Conservation (phyloP, 805 yeast species). For the Dipodascus geniculatus region DNA sequence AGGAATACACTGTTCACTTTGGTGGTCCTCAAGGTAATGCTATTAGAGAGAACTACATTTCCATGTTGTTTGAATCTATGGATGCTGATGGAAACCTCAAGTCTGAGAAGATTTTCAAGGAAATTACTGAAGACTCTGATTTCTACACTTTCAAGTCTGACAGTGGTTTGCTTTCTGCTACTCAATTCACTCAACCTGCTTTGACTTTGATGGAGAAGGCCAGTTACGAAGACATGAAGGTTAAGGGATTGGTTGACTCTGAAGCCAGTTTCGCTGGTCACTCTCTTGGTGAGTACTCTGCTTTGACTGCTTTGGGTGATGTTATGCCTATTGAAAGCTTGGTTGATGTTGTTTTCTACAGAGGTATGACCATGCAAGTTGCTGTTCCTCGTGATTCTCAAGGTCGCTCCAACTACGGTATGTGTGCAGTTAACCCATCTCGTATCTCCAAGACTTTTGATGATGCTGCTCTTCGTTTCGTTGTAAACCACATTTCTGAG, state of each 20-base stretch:
- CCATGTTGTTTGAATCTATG: conserved; percentile 96
- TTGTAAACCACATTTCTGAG: conserved; percentile 74
- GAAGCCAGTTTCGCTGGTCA: conserved; percentile 97
- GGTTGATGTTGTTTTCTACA: conserved; percentile 95
- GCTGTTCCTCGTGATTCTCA: conserved; percentile 94
- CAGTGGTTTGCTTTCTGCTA: conserved; percentile 90
- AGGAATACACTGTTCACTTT: conserved; percentile 87
- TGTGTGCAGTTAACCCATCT: conserved; percentile 97
- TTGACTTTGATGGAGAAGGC: conserved; percentile 99
- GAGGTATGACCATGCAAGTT: conserved; percentile 99
- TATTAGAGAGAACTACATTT: conserved; percentile 86
- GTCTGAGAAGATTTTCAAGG: conserved; percentile 93
- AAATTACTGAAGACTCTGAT: conserved; percentile 67
- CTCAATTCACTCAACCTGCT: conserved; percentile 99
- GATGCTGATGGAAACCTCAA: conserved; percentile 71
- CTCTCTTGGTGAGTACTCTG: conserved; percentile 98
- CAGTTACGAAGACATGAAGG: conserved; percentile 91
- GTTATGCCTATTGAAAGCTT: conserved; percentile 97
- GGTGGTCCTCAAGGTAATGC: conserved; percentile 97
- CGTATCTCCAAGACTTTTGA: conserved; percentile 80
- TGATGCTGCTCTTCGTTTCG: conserved; percentile 89
- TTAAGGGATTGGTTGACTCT: conserved; percentile 89
- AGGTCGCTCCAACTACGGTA: conserved; percentile 98
- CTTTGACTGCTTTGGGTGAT: conserved; percentile 91
- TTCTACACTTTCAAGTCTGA: conserved; percentile 86